Base-by-base conservation (phyloP, 2,329 filamentous ascomycete species). In the Colletotrichum navitas region DNA sequence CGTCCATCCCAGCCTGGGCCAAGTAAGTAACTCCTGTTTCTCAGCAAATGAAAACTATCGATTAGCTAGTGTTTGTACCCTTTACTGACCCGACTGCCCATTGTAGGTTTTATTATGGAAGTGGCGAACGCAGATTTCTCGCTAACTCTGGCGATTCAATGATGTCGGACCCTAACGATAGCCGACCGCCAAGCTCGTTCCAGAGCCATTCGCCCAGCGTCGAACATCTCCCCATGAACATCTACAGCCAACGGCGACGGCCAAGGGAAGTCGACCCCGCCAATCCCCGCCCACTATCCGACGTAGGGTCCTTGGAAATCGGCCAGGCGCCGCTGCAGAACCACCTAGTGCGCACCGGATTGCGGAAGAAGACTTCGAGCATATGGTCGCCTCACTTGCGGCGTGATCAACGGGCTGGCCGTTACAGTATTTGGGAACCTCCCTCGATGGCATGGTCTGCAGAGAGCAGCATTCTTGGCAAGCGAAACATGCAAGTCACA, bases 331-430 rank as follows among this genome's bases (percentile, higher is more conserved):
- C 74, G 68, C 45, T 70, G 65, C 34, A 72, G 67, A 21, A 77
- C 76, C 41, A 74, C 79, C 45, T 76, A 73, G 45, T 79, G 16
- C 79, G 77, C 21, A 76, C 76, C 14, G 76, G 78, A 16, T 74
- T 82, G 18, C 80, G 79, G 75, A 86, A 87, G 78, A 86, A 87
- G 75, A 84, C 85, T 64, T 88, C 91, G 47, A 87, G 89, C 74
- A 86, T 92, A 74, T 94, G 92, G 91, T 94, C 92, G 4, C 92
- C 93, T 12, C 93, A 94, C 80, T 82, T 95, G 39, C 87, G 87
- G 62, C 83, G 85, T 16, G 92, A 94, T 77, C 86, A 88, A 68
- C 85, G 90, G 21, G 85, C 88, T 56, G 84, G 85, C 66, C 81
- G 84, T 70, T 88, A 84, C 75, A 92, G 88, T 77, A 85, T 90